A percentile compares a stretch with the other conserved stretches of the same genome.
These are phyloP conservation scores for Yarrowia keelungensis DNA, from an alignment of 805 yeast species.

Conservation along the genomic window DNA sequence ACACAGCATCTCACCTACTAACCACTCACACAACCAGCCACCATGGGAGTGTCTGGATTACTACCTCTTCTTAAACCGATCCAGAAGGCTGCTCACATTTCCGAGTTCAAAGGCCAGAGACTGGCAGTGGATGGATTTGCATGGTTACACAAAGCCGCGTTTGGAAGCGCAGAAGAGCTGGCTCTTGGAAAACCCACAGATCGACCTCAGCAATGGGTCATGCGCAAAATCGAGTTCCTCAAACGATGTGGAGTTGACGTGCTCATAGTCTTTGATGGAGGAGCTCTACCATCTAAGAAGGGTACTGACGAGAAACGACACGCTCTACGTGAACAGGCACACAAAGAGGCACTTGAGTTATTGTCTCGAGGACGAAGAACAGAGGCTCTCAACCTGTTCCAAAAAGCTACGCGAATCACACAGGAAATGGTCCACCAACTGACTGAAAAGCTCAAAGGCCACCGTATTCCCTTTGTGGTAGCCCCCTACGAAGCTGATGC, in stretches of 20 bases:
- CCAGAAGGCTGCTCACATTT: constrained; percentile 64
- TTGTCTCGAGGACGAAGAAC: constrained; percentile 61
- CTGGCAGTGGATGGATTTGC: constrained; percentile 96
- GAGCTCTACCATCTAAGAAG: constrained; percentile 76
- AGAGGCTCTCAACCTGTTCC: constrained; percentile 70
- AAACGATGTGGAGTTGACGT: constrained; percentile 74
- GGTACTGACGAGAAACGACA: constrained; percentile 73
- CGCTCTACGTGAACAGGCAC: constrained; percentile 63
- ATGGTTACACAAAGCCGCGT: constrained; percentile 90
- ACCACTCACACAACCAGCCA: background rate
- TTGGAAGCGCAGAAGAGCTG: constrained; percentile 82
- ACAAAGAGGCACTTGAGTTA: constrained; percentile 58
- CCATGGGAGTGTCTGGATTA: constrained; percentile 83
- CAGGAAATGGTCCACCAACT: constrained; percentile 89
- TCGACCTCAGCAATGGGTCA: constrained; percentile 58
- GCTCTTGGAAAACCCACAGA: constrained; percentile 72
- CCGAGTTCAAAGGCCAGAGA: constrained; percentile 70
- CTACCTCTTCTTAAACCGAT: constrained; percentile 79
- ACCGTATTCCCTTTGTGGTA: constrained; percentile 73
- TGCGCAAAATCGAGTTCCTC: constrained; percentile 71
- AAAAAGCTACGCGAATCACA: constrained; percentile 84
- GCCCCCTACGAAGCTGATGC: constrained; percentile 99
- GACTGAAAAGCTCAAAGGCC: constrained; percentile 69
- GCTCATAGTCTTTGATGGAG: constrained; percentile 93
- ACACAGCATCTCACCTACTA: constrained; percentile 39